These are phyloP conservation scores for Halophytophthora polymorphica DNA, from an alignment of 352 stramenopile genomes.

Conservation along the genomic window DNA sequence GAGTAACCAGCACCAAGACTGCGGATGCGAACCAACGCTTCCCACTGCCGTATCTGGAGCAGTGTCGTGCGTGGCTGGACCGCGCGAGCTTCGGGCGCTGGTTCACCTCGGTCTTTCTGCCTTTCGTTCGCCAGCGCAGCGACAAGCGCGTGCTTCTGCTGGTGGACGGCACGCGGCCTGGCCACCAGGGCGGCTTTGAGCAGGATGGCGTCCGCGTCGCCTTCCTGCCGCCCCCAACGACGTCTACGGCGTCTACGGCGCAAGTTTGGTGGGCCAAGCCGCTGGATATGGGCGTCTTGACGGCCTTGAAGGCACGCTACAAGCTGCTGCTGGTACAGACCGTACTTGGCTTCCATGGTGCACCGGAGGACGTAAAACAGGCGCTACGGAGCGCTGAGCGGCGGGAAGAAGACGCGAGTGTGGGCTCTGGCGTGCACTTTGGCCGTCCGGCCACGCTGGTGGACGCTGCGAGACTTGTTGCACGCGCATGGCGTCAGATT, in stretches of 20 bases:
- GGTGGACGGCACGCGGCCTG: slow-evolving; percentile 19
- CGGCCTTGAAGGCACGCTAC: slow-evolving; percentile 18
- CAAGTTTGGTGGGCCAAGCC: slow-evolving; percentile 13
- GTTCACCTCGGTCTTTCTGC: slow-evolving; percentile 24
- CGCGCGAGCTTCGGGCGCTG: slow-evolving; percentile 20
- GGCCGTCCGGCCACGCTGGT: slow-evolving; percentile 18
- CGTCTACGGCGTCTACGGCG: not conserved
- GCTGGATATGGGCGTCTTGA: slow-evolving; percentile 14
- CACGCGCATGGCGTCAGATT: slow-evolving; percentile 17
- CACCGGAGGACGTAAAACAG: slow-evolving; percentile 21
- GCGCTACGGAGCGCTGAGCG: slow-evolving; percentile 8
- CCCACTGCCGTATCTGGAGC: slow-evolving; percentile 17
- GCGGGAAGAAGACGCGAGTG: not conserved
- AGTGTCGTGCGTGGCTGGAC: slow-evolving; percentile 30
- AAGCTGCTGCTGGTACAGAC: slow-evolving; percentile 21
- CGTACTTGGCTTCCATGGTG: slow-evolving; percentile 16
- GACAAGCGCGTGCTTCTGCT: slow-evolving; percentile 24
- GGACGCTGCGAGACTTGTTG: slow-evolving; percentile 19
- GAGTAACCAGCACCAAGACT: not conserved
- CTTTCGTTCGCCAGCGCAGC: slow-evolving; percentile 18
- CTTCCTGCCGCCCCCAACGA: slow-evolving; percentile 10
- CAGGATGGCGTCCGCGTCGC: slow-evolving; percentile 16
- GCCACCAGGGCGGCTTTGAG: slow-evolving; percentile 30
- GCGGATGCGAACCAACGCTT: not conserved
- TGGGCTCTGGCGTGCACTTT: slow-evolving; percentile 18